Conservation (phyloP, 2,329 filamentous ascomycete genomes). For the Blastomyces emzantsi region DNA sequence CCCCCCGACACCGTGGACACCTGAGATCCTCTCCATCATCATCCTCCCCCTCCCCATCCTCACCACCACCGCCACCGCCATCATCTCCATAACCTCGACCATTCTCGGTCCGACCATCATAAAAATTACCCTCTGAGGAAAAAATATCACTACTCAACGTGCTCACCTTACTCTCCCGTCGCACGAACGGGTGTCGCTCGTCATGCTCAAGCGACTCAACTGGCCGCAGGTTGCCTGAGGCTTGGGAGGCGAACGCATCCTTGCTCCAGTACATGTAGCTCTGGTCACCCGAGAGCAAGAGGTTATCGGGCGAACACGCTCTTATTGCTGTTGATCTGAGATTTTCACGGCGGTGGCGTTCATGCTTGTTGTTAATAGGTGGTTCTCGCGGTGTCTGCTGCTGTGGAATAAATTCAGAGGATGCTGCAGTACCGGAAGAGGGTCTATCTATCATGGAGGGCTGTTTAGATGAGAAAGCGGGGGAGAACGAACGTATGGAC, state of each 20-base stretch:
- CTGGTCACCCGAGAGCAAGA: constrained; percentile 44
- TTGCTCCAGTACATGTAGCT: constrained; percentile 48
- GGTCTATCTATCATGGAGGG: neutral
- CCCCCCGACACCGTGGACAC: constrained; percentile 52
- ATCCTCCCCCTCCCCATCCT: constrained; percentile 24
- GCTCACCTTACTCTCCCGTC: constrained; percentile 42
- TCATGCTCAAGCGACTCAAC: constrained; percentile 6
- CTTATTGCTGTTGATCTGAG: neutral
- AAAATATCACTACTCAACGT: constrained; percentile 50
- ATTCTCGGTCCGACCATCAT: constrained; percentile 16
- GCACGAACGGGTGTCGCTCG: constrained; percentile 13
- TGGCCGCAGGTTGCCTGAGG: constrained; percentile 21
- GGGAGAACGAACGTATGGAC: constrained; percentile 24
- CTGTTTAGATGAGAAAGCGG: neutral
- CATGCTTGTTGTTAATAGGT: neutral
- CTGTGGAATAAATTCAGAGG: constrained; percentile 3
- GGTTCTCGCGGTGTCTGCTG: neutral
- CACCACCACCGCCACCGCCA: constrained; percentile 34
- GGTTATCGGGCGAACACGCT: constrained; percentile 28
- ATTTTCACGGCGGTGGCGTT: neutral
- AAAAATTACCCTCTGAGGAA: constrained; percentile 23
- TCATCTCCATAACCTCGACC: constrained; percentile 22
- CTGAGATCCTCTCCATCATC: constrained; percentile 43
- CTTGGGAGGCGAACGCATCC: constrained; percentile 32
- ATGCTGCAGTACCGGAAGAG: constrained; percentile 11